Percentiles rank a stretch among this genome's conserved stretches.
phyloP scores from a whole-genome alignment of 2,329 filamentous ascomycete species.

The Neobulgaria alba region DNA sequence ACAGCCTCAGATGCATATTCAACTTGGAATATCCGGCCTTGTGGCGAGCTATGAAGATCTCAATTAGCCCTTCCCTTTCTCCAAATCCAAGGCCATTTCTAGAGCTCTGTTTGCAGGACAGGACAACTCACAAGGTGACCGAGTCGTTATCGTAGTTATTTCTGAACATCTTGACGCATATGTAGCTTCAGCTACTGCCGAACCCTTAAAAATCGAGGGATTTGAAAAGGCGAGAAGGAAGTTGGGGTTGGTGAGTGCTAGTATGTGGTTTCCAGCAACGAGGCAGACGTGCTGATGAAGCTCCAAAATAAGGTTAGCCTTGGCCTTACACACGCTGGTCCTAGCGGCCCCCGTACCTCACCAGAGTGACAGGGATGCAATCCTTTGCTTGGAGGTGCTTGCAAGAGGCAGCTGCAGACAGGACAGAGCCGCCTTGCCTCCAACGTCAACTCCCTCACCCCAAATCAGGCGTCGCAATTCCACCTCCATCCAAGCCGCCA shows the following conservation, averaged over 20 bases:
- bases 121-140: constrained; percentile 82
- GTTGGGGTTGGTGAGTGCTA: no score
- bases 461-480: background rate
- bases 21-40: constrained; percentile 99
- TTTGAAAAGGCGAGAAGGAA: no score
- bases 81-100: constrained; percentile 1
- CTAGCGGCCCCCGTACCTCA: no score
- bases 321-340: no score
- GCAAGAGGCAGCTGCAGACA: constrained; percentile 4
- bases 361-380: no score
- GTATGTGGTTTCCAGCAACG: no score
- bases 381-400: no score
- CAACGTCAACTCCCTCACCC: constrained; percentile 16
- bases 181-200: constrained; percentile 14
- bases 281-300: constrained; percentile 29
- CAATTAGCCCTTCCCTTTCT: constrained; percentile 13
- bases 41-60: constrained; percentile 65
- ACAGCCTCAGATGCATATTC: constrained; percentile 98
- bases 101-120: background rate
- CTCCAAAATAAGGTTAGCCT: constrained; percentile 21
- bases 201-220: background rate
- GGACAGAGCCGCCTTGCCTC: constrained; percentile 5
- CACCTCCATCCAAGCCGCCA: background rate
- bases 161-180: constrained; percentile 71
- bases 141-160: constrained; percentile 99